phyloP scores from a whole-genome alignment of 208 protist genomes.

The Acanthamoeba triangularis region DNA sequence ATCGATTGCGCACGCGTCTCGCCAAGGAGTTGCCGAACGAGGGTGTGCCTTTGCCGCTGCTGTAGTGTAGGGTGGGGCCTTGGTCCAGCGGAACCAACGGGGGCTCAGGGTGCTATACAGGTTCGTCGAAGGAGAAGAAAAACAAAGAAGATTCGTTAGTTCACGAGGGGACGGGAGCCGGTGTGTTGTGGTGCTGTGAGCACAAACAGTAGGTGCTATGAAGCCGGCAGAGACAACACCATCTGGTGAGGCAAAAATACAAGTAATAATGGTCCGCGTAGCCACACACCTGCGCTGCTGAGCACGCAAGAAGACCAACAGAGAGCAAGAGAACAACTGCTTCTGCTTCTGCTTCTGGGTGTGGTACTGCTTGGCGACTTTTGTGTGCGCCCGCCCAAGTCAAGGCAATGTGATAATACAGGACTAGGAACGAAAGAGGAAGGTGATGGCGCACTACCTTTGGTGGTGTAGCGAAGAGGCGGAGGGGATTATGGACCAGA shows the following conservation, averaged over 20 bases:
- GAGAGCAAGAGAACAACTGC: no score
- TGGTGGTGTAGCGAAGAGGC: no score
- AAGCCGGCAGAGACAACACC: no score
- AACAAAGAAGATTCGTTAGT: neutral
- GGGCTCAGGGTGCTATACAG: neutral
- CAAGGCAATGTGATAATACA: no score
- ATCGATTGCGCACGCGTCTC: neutral
- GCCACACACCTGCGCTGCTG: neutral
- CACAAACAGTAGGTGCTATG: no score
- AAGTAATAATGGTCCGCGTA: neutral
- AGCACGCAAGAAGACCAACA: neutral
- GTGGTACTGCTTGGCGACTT: no score
- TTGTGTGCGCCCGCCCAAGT: no score
- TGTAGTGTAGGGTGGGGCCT: neutral
- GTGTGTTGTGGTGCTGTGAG: no score
- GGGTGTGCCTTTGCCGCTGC: neutral
- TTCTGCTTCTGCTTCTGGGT: no score
- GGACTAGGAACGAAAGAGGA: no score
- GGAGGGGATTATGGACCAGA: no score
- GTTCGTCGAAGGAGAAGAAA: neutral
- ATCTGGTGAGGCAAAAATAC: neutral
- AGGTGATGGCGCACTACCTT: no score
- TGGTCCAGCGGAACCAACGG: neutral
- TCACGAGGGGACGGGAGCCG: neutral
- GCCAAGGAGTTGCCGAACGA: neutral